Conservation (phyloP, 2,329 filamentous ascomycete genomes). For the Grosmannia huntii region DNA sequence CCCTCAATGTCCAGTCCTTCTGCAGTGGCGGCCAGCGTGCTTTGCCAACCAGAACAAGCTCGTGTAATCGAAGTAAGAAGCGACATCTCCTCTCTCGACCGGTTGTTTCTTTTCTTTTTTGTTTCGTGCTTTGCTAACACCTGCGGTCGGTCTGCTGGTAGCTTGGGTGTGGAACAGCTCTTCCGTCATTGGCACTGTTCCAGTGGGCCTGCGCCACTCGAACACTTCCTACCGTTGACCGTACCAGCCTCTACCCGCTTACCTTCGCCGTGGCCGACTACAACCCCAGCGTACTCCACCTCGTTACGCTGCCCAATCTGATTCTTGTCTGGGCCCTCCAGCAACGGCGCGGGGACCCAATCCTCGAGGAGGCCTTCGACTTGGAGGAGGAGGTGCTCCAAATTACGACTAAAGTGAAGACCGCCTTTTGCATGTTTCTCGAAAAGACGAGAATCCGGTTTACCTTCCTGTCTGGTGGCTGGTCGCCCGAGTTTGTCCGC, state of each 20-base stretch:
- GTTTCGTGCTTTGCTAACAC: not conserved
- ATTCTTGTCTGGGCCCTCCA: conserved; percentile 54
- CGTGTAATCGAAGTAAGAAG: conserved; percentile 41
- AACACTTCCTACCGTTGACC: not conserved
- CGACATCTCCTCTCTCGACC: too few relatives aligned
- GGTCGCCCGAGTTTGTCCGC: conserved; percentile 52
- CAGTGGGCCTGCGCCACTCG: conserved; percentile 34
- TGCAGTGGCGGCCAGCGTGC: conserved; percentile 1
- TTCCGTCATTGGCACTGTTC: conserved; percentile 61
- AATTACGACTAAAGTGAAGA: conserved; percentile 42
- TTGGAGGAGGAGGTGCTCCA: conserved; percentile 51
- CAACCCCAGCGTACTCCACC: conserved; percentile 62
- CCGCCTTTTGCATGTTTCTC: conserved; percentile 45
- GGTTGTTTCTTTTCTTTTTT: not conserved
- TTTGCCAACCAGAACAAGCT: conserved; percentile 21
- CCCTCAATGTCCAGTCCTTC: conserved; percentile 14
- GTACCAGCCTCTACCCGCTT: conserved; percentile 23
- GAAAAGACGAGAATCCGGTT: conserved; percentile 37
- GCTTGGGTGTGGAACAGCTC: conserved; percentile 67
- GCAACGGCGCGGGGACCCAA: conserved; percentile 19
- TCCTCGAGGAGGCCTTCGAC: conserved; percentile 31
- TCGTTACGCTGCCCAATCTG: conserved; percentile 70
- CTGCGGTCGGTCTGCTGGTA: conserved; percentile 19
- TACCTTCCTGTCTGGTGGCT: conserved; percentile 61
- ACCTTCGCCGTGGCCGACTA: conserved; percentile 64